Evolutionary conservation across 179 eudicot genomes (phyloP).

Genomic region (Silene noctiflora): DNA sequence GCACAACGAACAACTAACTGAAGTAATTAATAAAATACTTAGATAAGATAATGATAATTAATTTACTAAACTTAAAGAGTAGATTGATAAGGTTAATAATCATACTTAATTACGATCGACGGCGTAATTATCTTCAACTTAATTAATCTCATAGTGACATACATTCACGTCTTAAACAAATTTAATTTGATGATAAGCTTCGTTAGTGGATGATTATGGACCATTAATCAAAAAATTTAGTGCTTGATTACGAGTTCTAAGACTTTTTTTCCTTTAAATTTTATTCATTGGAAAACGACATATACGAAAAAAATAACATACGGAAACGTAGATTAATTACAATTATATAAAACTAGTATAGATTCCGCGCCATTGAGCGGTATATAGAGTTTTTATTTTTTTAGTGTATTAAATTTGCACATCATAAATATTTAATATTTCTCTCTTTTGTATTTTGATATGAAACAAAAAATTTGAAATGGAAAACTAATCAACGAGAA

Average conservation of each 20-base stretch:
- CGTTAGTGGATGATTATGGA: conserved; percentile 3
- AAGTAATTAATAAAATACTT: background rate
- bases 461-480: too few relatives aligned
- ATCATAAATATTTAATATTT: too few relatives aligned
- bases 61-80: background rate
- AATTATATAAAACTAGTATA: too few relatives aligned
- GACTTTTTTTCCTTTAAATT: background rate
- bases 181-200: background rate
- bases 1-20: conserved; percentile 12
- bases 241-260: conserved; percentile 1
- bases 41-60: background rate
- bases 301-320: conserved; percentile 16
- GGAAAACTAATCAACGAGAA: too few relatives aligned
- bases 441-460: too few relatives aligned
- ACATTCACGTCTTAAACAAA: background rate
- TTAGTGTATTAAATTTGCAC: too few relatives aligned
- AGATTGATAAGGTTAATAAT: conserved; percentile 22
- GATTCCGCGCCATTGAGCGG: too few relatives aligned
- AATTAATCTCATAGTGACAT: conserved; percentile 14
- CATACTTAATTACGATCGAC: background rate
- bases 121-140: background rate
- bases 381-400: too few relatives aligned
- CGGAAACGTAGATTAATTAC: too few relatives aligned
- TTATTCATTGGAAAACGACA: conserved; percentile 23
- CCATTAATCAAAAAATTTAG: conserved; percentile 15